Conservation (phyloP, 257 asterid genomes). For the Apocynum venetum region DNA sequence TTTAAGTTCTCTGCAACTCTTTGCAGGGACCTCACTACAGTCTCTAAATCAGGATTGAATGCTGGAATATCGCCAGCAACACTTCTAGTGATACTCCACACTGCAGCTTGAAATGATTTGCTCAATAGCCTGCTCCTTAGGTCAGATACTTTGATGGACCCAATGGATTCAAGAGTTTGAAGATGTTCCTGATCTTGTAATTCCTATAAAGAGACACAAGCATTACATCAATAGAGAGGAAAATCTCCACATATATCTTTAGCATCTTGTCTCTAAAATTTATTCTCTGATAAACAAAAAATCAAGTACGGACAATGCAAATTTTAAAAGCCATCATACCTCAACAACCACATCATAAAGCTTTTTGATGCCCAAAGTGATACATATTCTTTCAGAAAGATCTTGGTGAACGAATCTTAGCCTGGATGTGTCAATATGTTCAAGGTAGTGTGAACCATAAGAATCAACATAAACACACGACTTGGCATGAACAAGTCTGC, state of each 20-base stretch:
- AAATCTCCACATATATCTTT: slow-evolving; percentile 14
- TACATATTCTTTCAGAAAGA: slow-evolving; percentile 63
- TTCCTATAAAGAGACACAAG: slow-evolving; percentile 49
- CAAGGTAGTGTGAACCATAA: slow-evolving; percentile 66
- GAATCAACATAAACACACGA: slow-evolving; percentile 80
- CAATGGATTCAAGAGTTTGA: slow-evolving; percentile 53
- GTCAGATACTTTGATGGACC: slow-evolving; percentile 51
- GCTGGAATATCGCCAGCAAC: slow-evolving; percentile 42
- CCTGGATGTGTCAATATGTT: slow-evolving; percentile 71
- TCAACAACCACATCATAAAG: slow-evolving; percentile 89
- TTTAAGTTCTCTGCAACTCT: slow-evolving; percentile 60
- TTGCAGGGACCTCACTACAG: slow-evolving; percentile 44
- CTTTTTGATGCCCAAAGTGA: slow-evolving; percentile 66
- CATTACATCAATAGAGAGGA: slow-evolving; percentile 17
- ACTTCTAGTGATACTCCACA: slow-evolving; percentile 53
- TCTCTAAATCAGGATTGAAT: slow-evolving; percentile 44
- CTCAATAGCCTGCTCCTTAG: slow-evolving; percentile 53
- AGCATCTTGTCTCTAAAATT: not conserved
- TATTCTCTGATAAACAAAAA: not conserved
- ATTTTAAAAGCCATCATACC: slow-evolving; percentile 37
- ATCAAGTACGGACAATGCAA: slow-evolving; percentile 1
- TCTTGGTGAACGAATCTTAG: slow-evolving; percentile 81
- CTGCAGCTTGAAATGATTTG: slow-evolving; percentile 75
- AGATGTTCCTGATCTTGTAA: slow-evolving; percentile 50
- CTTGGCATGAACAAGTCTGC: slow-evolving; percentile 85